phyloP scores from a whole-genome alignment of 2,329 filamentous ascomycete species.

The Fusarium metavorans region DNA sequence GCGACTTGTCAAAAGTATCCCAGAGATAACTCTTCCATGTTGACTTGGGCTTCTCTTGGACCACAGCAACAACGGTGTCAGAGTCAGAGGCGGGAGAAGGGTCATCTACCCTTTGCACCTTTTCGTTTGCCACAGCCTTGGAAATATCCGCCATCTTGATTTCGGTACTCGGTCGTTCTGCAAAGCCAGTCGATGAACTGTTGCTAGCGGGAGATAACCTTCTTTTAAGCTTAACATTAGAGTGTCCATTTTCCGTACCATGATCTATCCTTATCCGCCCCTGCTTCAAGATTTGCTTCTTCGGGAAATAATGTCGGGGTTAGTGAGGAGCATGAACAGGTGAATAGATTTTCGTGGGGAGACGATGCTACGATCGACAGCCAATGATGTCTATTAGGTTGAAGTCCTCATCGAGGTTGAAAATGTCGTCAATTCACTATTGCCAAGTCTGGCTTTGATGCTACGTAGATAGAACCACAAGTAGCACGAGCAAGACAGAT shows the following conservation, averaged over 20 bases:
- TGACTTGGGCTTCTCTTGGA: conserved; percentile 22
- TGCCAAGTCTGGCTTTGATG: not conserved
- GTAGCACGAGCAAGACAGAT: not conserved
- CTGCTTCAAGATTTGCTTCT: not conserved
- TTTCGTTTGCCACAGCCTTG: not conserved
- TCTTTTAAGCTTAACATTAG: conserved; percentile 21
- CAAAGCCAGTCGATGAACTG: too few species aligned
- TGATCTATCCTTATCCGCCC: accelerated
- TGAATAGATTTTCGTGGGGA: not conserved
- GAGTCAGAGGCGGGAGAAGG: not conserved
- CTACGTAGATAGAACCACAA: conserved; percentile 1
- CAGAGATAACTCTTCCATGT: conserved; percentile 61
- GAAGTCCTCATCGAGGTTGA: conserved; percentile 10
- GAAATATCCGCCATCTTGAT: not conserved
- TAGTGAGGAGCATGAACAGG: not conserved
- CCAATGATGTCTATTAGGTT: not conserved
- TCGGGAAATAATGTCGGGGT: conserved; percentile 1
- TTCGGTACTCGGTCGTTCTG: not conserved
- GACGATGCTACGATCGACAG: accelerated
- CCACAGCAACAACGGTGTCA: not conserved
- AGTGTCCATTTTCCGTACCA: accelerated
- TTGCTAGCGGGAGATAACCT: not conserved
- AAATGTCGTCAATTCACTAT: conserved; percentile 23
- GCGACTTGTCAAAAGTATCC: conserved; percentile 61
- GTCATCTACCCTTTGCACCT: accelerated